Percentiles rank a stretch among this genome's conserved stretches.
These are phyloP conservation scores for Acer saccharum DNA, from an alignment of 345 rosid genomes.

Conservation along the genomic window DNA sequence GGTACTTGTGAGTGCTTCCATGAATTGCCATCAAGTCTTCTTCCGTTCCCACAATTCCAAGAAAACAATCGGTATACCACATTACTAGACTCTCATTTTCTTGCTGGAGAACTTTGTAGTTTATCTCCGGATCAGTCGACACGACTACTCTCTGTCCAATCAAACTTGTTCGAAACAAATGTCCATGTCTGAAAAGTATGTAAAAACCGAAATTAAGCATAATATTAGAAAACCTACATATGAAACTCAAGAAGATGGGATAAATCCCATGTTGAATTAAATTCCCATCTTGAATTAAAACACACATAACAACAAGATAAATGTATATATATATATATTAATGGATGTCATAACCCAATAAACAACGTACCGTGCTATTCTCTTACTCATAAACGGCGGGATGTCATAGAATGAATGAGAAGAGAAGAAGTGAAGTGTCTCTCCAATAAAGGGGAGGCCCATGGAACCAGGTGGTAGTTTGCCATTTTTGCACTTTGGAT, in stretches of 20 bases:
- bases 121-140: constrained; percentile 39
- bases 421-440: constrained; percentile 15
- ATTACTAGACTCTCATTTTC: constrained; percentile 35
- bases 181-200: background rate
- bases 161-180: constrained; percentile 27
- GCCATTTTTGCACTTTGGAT: constrained; percentile 15
- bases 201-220: too few species aligned
- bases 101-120: constrained; percentile 34
- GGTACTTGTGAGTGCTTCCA: too few species aligned
- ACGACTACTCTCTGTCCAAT: constrained; percentile 38
- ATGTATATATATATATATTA: too few species aligned
- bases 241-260: too few species aligned
- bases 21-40: too few species aligned
- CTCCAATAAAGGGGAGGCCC: constrained; percentile 20
- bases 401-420: background rate
- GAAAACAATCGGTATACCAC: constrained; percentile 37
- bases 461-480: constrained; percentile 10
- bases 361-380: background rate
- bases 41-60: constrained; percentile 30
- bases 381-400: constrained; percentile 8
- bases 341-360: too few species aligned
- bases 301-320: too few species aligned
- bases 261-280: too few species aligned
- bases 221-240: too few species aligned
- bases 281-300: too few species aligned